Base-by-base conservation (phyloP, 768 basidiomycete species). In the Phanerochaete sordida region DNA sequence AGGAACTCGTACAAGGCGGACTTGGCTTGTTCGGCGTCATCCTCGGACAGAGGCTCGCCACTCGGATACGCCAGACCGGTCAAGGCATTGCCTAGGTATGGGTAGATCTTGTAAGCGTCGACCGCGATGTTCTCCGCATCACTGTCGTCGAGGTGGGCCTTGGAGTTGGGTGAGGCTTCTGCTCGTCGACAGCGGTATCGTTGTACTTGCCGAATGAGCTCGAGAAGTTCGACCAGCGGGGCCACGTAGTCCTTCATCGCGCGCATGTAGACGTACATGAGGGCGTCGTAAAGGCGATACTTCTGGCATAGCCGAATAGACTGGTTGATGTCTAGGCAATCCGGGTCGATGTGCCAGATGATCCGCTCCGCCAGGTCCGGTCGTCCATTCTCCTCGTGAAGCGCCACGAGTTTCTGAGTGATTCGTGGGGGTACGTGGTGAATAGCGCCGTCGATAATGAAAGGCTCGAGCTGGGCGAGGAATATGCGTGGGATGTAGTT, bases 311-410 rank as follows among this genome's bases (percentile, higher is more conserved):
- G 79, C 26, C 73, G 80, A 64, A 98, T 90, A 4, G 90, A 89
- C 74, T 98, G 96, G 68, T 98, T 91, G 74, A 98, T 87, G 69
- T 99, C 97, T 60, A 99, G 75, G 65, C 88, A 92, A 1, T 83
- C 75, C 0, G 96, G 94, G 65, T 97, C 92, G 64, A 98, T 93
- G 69, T 96, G 93, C 94, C 95, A 98, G 57, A 99, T 96, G 58
- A 98, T 78, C 30, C 85, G 84, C 72, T 99, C 95, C 1, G 90
- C 91, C 2, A 85, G 78, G 51, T 91, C 90, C 8, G 88, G 85
- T 35, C 86, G 83, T 13, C 77, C 79, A 46, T 85, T 80, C 31
- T 85, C 83, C 48, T 88, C 90, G 66, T 97, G 91, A 45, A 91
- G 74, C 1, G 83, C 81, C 52, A 98, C 82, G 26, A 99, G 76